Evolutionary conservation across 768 basidiomycete genomes (phyloP).

Genomic region (Amanita pallidorosea): DNA sequence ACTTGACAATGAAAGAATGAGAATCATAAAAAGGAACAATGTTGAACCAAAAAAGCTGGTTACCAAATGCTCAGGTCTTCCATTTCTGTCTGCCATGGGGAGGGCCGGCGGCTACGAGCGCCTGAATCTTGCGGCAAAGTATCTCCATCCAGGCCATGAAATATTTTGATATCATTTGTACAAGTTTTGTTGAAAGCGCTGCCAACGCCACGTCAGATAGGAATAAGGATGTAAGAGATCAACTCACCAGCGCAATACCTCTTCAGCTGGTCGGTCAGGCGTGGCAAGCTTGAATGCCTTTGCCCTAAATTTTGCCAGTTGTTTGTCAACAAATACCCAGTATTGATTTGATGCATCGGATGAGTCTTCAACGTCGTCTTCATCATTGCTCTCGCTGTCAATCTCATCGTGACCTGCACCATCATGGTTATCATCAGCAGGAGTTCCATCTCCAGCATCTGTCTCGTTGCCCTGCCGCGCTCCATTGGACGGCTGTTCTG

Average conservation of each 20-base stretch:
- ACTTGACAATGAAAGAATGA: not conserved
- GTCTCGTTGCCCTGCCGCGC: too few relatives aligned
- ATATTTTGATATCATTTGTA: not conserved
- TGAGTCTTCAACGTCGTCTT: not conserved
- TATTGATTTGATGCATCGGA: not conserved
- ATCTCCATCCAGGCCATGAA: not conserved
- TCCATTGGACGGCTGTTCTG: not conserved
- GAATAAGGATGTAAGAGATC: not conserved
- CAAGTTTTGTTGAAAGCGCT: not conserved
- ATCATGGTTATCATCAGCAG: too few relatives aligned
- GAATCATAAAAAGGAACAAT: not conserved
- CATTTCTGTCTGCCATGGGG: not conserved
- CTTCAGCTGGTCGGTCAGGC: not conserved
- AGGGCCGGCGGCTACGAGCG: not conserved
- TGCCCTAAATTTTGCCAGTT: not conserved
- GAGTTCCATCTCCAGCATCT: too few relatives aligned
- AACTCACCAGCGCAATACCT: not conserved
- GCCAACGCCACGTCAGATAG: not conserved
- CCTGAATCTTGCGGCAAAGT: not conserved
- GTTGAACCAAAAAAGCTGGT: not conserved
- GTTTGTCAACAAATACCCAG: not conserved
- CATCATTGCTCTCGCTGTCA: not conserved
- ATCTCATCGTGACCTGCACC: too few relatives aligned
- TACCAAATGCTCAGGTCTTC: not conserved
- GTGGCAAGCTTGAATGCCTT: not conserved